These are phyloP conservation scores for Agrocybe chaxingu DNA, from an alignment of 768 basidiomycete species.

Conservation along the genomic window DNA sequence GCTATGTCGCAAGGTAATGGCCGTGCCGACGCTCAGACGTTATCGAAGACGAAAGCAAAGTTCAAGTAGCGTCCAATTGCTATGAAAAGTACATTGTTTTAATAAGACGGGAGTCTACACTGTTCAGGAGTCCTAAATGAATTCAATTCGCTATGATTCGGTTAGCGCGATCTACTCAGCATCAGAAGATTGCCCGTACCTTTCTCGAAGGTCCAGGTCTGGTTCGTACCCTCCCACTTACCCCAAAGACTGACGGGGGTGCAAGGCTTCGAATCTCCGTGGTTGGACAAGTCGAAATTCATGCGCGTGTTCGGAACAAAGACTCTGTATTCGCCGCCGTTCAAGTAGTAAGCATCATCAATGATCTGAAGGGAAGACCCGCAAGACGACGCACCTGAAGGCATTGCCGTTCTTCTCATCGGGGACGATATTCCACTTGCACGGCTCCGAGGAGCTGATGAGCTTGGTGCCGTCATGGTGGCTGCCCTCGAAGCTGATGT, in stretches of 20 bases:
- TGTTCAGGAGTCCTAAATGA: no score
- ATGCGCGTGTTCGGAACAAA: slow-evolving; percentile 25
- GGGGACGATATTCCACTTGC: slow-evolving; percentile 30
- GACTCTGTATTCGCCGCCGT: slow-evolving; percentile 23
- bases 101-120: no score
- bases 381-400: slow-evolving; percentile 20
- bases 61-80: no score
- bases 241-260: slow-evolving; percentile 37
- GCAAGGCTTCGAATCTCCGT: slow-evolving; percentile 35
- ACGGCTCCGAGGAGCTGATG: slow-evolving; percentile 19
- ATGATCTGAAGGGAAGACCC: background rate
- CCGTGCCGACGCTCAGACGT: no score
- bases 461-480: slow-evolving; percentile 23
- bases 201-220: slow-evolving; percentile 20
- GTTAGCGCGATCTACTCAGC: no score
- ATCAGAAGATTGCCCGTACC: background rate
- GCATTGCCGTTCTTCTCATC: slow-evolving; percentile 22
- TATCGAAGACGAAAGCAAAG: no score
- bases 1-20: no score
- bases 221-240: slow-evolving; percentile 36
- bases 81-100: no score
- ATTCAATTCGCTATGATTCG: no score
- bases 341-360: background rate
- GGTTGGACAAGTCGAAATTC: slow-evolving; percentile 35
- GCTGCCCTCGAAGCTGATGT: slow-evolving; percentile 22